Percentiles rank a stretch among this genome's conserved stretches.
Evolutionary conservation across 176 grass and related monocot species (phyloP).

Genomic region (Pontederia crassipes): DNA sequence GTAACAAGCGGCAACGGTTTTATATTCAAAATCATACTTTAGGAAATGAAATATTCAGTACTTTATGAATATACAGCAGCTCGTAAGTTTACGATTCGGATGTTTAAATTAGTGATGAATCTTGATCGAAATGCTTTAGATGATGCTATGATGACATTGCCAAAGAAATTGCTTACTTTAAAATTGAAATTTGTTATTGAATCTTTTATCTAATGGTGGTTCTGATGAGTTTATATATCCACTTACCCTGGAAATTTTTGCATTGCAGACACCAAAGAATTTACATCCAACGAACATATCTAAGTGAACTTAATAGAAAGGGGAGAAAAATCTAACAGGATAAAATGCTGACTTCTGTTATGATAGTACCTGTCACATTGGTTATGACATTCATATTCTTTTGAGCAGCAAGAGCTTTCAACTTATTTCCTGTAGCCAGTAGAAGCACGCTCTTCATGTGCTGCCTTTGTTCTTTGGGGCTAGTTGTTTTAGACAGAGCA

Average conservation of each 20-base stretch:
- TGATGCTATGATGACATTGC: too few species aligned
- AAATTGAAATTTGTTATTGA: too few species aligned
- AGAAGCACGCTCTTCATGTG: slow-evolving; percentile 88
- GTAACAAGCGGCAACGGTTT: too few species aligned
- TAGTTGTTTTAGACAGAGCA: slow-evolving; percentile 76
- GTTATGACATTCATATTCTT: slow-evolving; percentile 85
- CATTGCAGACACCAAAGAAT: not conserved
- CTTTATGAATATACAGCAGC: too few species aligned
- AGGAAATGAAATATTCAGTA: too few species aligned
- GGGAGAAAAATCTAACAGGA: not conserved
- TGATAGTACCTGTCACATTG: slow-evolving; percentile 64
- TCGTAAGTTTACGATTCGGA: too few species aligned
- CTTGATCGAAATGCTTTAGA: too few species aligned
- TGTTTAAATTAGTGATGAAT: too few species aligned
- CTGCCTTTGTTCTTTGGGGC: slow-evolving; percentile 82
- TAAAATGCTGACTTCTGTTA: slow-evolving; percentile 6
- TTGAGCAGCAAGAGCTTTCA: slow-evolving; percentile 82
- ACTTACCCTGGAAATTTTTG: not conserved
- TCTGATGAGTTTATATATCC: too few species aligned
- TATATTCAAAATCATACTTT: too few species aligned
- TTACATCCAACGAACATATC: not conserved
- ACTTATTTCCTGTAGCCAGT: slow-evolving; percentile 75
- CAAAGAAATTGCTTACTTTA: too few species aligned
- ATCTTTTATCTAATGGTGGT: too few species aligned
- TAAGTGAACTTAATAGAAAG: not conserved